These are phyloP conservation scores for Aspergillus sclerotiicarbonarius DNA, from an alignment of 495 filamentous ascomycete genomes.

Conservation along the genomic window DNA sequence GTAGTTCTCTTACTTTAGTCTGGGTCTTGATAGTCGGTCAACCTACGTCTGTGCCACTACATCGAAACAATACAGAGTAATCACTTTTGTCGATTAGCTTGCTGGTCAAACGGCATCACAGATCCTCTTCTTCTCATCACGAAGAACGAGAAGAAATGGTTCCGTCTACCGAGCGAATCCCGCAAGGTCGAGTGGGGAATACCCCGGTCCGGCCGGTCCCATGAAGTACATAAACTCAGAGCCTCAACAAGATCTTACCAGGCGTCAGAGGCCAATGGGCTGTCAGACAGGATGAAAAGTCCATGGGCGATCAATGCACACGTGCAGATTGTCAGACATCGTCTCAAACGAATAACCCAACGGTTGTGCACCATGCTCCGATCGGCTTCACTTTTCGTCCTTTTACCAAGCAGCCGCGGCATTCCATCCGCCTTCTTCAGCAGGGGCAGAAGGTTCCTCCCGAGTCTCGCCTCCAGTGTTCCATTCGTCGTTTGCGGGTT, in stretches of 20 bases:
- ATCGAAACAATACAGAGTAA: neutral
- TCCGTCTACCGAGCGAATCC: conserved; percentile 1
- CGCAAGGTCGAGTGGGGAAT: neutral
- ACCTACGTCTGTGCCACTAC: neutral
- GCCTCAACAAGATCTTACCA: neutral
- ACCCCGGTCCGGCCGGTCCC: conserved; percentile 1
- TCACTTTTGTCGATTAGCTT: neutral
- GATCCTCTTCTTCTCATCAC: neutral
- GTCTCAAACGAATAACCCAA: conserved; percentile 11
- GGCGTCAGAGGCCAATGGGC: neutral
- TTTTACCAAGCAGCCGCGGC: neutral
- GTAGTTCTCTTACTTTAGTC: no score
- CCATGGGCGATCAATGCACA: conserved; percentile 4
- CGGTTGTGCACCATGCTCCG: conserved; percentile 2
- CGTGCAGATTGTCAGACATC: conserved; percentile 8
- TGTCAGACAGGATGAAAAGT: neutral
- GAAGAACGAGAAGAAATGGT: conserved; percentile 1
- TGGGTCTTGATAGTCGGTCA: neutral
- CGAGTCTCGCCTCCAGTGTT: conserved; percentile 6
- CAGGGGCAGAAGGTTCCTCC: conserved; percentile 1
- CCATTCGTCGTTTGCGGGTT: conserved; percentile 7
- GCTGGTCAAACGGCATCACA: neutral
- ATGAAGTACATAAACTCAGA: neutral
- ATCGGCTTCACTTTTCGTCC: neutral
- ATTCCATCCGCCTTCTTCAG: conserved; percentile 1